phyloP scores from a whole-genome alignment of 1,284 basidiomycete genomes.

The Tylopilus sp. region DNA sequence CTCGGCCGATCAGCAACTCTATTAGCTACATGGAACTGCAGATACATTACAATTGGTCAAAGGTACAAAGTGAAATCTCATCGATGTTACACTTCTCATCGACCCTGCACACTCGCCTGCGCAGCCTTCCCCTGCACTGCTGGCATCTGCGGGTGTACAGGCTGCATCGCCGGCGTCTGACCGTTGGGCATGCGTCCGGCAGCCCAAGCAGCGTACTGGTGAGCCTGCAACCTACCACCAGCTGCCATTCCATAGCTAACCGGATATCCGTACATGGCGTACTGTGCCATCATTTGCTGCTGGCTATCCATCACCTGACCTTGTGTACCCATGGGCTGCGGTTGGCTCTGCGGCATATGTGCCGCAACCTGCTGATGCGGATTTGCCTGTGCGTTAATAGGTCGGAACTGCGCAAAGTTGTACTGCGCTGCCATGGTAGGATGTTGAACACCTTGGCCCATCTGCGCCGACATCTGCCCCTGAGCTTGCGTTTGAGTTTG shows the following conservation, averaged over 20 bases:
- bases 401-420: slow-evolving; percentile 21
- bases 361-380: slow-evolving; percentile 24
- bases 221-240: slow-evolving; percentile 20
- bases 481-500: slow-evolving; percentile 23
- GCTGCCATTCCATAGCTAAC: slow-evolving; percentile 30
- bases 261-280: slow-evolving; percentile 32
- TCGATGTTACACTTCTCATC: slow-evolving; percentile 21
- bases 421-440: slow-evolving; percentile 23
- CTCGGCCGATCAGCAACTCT: slow-evolving; percentile 17
- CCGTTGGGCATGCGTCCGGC: slow-evolving; percentile 30
- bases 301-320: slow-evolving; percentile 26
- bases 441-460: slow-evolving; percentile 24
- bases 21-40: slow-evolving; percentile 4
- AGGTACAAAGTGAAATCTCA: slow-evolving; percentile 8
- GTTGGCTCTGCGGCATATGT: slow-evolving; percentile 25
- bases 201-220: slow-evolving; percentile 31
- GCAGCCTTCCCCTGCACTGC: slow-evolving; percentile 34
- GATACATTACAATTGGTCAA: slow-evolving; percentile 14
- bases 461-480: slow-evolving; percentile 23
- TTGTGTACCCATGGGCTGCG: slow-evolving; percentile 23
- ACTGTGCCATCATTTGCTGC: slow-evolving; percentile 32
- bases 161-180: slow-evolving; percentile 29
- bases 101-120: slow-evolving; percentile 39
- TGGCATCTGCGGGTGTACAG: slow-evolving; percentile 34
- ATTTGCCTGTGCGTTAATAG: slow-evolving; percentile 24